These are phyloP conservation scores for Asterophora parasitica DNA, from an alignment of 768 basidiomycete genomes.

Conservation along the genomic window DNA sequence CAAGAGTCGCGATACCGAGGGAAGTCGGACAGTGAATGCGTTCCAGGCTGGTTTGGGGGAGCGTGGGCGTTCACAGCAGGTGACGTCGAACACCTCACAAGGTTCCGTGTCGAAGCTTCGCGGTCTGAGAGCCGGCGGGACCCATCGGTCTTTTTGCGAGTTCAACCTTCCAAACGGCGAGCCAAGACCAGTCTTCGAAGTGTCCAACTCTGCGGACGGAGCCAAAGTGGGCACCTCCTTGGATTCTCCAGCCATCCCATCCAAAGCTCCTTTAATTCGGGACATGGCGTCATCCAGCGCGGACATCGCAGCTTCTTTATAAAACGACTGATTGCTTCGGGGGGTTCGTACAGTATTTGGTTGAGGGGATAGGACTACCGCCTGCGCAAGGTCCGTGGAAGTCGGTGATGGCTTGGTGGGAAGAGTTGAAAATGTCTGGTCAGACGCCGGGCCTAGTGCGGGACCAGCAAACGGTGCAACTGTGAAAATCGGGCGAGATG, in stretches of 20 bases:
- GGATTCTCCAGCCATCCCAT: slow-evolving; percentile 48
- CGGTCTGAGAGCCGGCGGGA: slow-evolving; percentile 49
- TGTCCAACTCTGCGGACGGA: slow-evolving; percentile 18
- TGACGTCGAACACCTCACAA: slow-evolving; percentile 41
- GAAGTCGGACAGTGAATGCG: slow-evolving; percentile 42
- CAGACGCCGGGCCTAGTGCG: too few relatives aligned
- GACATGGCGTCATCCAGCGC: slow-evolving; percentile 80
- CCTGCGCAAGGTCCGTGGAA: slow-evolving; percentile 18
- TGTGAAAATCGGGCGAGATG: neutral
- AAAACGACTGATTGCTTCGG: slow-evolving; percentile 37
- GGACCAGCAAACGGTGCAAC: too few relatives aligned
- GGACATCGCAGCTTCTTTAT: slow-evolving; percentile 59
- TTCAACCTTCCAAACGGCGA: slow-evolving; percentile 17
- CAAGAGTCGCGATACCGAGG: slow-evolving; percentile 34
- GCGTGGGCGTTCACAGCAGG: slow-evolving; percentile 42
- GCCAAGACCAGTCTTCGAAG: slow-evolving; percentile 17
- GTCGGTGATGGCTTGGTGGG: neutral
- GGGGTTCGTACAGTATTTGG: slow-evolving; percentile 27
- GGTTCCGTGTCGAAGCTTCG: slow-evolving; percentile 32
- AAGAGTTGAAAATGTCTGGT: neutral
- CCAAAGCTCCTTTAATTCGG: slow-evolving; percentile 77
- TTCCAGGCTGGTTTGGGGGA: slow-evolving; percentile 40
- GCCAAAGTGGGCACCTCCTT: slow-evolving; percentile 23
- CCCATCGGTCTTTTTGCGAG: slow-evolving; percentile 45
- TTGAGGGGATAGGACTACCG: slow-evolving; percentile 21